A percentile compares a stretch with the other conserved stretches of the same genome.
Evolutionary conservation across 148 eudicot genomes (phyloP).

Genomic region (Vaccinium corymbosum): DNA sequence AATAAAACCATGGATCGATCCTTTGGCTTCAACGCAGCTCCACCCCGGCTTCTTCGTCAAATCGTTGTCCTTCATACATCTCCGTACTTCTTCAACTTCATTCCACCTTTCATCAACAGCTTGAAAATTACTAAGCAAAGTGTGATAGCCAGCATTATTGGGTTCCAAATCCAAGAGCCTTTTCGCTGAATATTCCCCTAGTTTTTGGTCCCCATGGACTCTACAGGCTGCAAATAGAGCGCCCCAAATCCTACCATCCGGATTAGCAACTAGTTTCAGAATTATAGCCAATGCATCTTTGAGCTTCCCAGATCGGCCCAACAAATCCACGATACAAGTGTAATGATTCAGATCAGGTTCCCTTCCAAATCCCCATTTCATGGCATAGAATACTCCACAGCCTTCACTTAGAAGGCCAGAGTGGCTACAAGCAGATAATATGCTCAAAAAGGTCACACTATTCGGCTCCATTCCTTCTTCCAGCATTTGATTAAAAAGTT

Average conservation of each 20-base stretch:
- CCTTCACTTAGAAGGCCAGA: slow-evolving; percentile 47
- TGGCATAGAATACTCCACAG: slow-evolving; percentile 32
- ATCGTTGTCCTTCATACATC: slow-evolving; percentile 26
- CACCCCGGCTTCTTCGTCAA: slow-evolving; percentile 54
- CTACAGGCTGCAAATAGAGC: slow-evolving; percentile 46
- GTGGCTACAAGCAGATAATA: slow-evolving; percentile 56
- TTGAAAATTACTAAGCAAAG: slow-evolving; percentile 42
- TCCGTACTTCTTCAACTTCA: slow-evolving; percentile 39
- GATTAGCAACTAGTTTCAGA: slow-evolving; percentile 24
- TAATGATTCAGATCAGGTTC: slow-evolving; percentile 42
- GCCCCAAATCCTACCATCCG: slow-evolving; percentile 53
- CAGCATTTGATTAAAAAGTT: slow-evolving; percentile 36
- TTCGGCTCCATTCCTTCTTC: slow-evolving; percentile 45
- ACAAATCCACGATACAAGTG: slow-evolving; percentile 47
- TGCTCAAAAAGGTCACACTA: slow-evolving; percentile 40
- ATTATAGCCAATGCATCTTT: slow-evolving; percentile 38
- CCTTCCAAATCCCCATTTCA: slow-evolving; percentile 38
- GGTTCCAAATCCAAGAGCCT: slow-evolving; percentile 30
- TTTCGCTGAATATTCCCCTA: slow-evolving; percentile 39
- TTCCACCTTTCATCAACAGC: slow-evolving; percentile 43
- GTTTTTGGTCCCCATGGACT: slow-evolving; percentile 27
- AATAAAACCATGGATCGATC: slow-evolving; percentile 42
- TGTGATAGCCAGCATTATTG: slow-evolving; percentile 47
- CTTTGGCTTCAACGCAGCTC: slow-evolving; percentile 49
- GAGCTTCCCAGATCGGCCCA: slow-evolving; percentile 44